Evolutionary conservation across 345 rosid genomes (phyloP).

Genomic region (Jatropha curcas): DNA sequence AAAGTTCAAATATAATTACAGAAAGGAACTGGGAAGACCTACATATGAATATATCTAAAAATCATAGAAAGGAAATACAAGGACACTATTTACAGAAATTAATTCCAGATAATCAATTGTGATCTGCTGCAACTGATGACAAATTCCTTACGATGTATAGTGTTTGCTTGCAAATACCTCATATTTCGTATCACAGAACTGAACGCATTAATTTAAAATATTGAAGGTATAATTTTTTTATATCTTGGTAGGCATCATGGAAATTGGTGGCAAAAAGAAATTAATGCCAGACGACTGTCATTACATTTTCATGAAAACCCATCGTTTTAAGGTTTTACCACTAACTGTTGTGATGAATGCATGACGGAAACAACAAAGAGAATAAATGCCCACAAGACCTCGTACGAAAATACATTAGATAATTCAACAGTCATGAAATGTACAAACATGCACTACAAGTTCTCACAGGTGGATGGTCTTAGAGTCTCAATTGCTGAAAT

Average conservation of each 20-base stretch:
- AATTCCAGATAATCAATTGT: slow-evolving; percentile 5
- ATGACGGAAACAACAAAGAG: background rate
- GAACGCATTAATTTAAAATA: background rate
- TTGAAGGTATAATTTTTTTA: too few species aligned
- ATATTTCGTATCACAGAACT: background rate
- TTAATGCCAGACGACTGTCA: background rate
- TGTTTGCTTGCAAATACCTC: background rate
- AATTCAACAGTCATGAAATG: background rate
- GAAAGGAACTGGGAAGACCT: background rate
- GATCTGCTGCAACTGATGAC: too few species aligned
- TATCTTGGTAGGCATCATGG: background rate
- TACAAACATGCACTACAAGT: background rate
- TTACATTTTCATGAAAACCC: background rate
- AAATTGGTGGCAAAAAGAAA: background rate
- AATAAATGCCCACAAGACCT: background rate
- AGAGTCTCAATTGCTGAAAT: background rate
- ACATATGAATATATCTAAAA: background rate
- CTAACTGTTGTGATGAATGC: background rate
- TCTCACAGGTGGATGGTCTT: background rate
- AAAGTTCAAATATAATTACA: background rate
- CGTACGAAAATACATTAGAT: background rate
- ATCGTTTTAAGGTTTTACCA: background rate
- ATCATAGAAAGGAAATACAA: background rate
- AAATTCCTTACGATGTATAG: background rate
- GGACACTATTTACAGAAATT: background rate